These are phyloP conservation scores for Cordyceps farinosa DNA, from an alignment of 2,329 filamentous ascomycete genomes.

Conservation along the genomic window DNA sequence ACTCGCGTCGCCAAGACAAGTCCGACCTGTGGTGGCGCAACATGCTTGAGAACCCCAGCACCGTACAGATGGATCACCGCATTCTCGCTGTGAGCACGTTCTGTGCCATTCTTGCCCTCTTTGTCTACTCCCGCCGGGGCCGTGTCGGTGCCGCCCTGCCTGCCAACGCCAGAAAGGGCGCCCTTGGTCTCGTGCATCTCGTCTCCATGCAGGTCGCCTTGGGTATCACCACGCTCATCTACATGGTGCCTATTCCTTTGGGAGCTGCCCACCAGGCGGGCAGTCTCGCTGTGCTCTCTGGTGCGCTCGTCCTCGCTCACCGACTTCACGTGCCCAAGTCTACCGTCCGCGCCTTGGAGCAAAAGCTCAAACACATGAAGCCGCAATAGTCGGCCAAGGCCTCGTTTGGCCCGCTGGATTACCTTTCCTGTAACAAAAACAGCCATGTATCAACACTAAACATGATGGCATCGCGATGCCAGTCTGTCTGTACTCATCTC, in stretches of 20 bases:
- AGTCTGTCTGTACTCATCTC: slow-evolving; percentile 8
- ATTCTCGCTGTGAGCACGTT: slow-evolving; percentile 89
- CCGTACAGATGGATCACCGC: slow-evolving; percentile 94
- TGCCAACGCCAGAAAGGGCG: slow-evolving; percentile 60
- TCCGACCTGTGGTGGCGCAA: slow-evolving; percentile 95
- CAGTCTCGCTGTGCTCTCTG: slow-evolving; percentile 77
- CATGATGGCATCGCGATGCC: not conserved
- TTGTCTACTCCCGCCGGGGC: slow-evolving; percentile 71
- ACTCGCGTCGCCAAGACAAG: slow-evolving; percentile 72
- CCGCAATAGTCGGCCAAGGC: slow-evolving; percentile 28
- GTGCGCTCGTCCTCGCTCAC: slow-evolving; percentile 74
- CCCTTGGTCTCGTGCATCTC: slow-evolving; percentile 78
- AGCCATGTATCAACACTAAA: not conserved
- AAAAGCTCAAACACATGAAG: slow-evolving; percentile 38
- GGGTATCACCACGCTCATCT: slow-evolving; percentile 87
- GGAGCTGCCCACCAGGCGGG: slow-evolving; percentile 93
- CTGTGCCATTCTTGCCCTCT: slow-evolving; percentile 72
- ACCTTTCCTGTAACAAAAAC: slow-evolving; percentile 13
- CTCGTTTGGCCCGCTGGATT: not conserved
- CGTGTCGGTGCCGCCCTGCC: slow-evolving; percentile 58
- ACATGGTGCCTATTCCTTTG: slow-evolving; percentile 84
- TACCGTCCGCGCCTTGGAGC: slow-evolving; percentile 58
- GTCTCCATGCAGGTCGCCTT: slow-evolving; percentile 77
- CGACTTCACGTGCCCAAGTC: slow-evolving; percentile 70
- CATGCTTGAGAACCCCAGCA: slow-evolving; percentile 91